Base-by-base conservation (phyloP, 2,329 filamentous ascomycete species). In the Pyricularia pennisetigena region DNA sequence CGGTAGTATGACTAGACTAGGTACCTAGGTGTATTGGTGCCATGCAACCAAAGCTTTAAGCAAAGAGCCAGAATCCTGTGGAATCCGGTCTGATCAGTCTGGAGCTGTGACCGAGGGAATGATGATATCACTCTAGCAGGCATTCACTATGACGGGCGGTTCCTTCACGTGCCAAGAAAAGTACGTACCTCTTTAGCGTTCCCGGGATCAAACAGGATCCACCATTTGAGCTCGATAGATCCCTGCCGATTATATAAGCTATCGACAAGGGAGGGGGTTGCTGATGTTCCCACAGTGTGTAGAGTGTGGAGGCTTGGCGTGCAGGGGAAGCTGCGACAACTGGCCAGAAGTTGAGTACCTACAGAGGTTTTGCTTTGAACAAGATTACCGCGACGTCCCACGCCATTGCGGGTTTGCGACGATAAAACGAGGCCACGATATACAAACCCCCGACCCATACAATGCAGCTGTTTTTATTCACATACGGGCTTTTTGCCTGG, bases 401-500 rank as follows among this genome's bases (percentile, higher is more conserved):
- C 23, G 57, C 24, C 57, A 24, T 26, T 61, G 57, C 57, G n/a
- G 24, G 23, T 24, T 61, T 61, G 57, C 57, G 57, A 61, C 57
- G 14, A 61, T 23, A 61, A 24, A 26, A 61, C 57, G 8, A 71
- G 71, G 68, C 62, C n/a, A 68, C 57, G 30, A 54, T 68, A 20
- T 23, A 30, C 63, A 65, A 23, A 24, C 54, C 12, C 65, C 68
- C 74, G 83, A 75, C 20, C 20, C 12, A 41, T 16, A 41, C 32
- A 66, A 94, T 94, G 91, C 90, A 87, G 81, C 78, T 89, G 72
- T 81, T 84, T 71, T 79, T 85, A 71, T 74, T 91, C 70, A 80
- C 87, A 68, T 82, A 86, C 73, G 87, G 90, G 82, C 85, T 95
- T 68, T 77, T 96, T 78, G 90, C 90, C 81, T 88, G 85, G 75